Base-by-base conservation (phyloP, 768 basidiomycete species). In the Trametes sanguinea region DNA sequence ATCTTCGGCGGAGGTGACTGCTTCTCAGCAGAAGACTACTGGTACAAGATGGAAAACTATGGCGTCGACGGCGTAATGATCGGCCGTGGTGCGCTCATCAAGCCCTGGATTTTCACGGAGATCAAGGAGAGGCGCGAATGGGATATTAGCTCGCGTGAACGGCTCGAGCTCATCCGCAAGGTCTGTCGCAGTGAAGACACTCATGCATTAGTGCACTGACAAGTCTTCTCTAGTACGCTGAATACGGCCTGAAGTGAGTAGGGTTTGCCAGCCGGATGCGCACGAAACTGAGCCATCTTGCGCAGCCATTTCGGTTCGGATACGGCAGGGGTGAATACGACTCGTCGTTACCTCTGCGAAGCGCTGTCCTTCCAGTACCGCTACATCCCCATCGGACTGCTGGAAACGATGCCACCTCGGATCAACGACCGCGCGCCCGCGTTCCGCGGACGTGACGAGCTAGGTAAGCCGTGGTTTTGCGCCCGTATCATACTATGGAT, bases 1-100 rank as follows among this genome's bases (percentile, higher is more conserved):
- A 95, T 99, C 47, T 96, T 98, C 65, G 97, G 97, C 7, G 94
- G 94, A 30, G 97, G 97, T 0, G 97, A 99, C 72, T 92, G 90
- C 65, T 99, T 91, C 78, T 95, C 94, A 2, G 85, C 91, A 5
- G 79, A 89, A 60, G 88, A 85, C 60, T 95, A 95, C 73, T 91
- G 90, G 85, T 75, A 83, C 14, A 84, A 84, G 47, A 82, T 95
- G 33, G 86, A 93, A 46, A 72, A 77, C n/a, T 86, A 83, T 30
- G 93, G 93, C 4, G 94, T 97, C 0, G 95, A 98, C 71, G 95
- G 95, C 5, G 81, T 98, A 46, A 98, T 99, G 97, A 83, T 98
- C 39, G 97, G 88, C 1, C 81, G 97, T 22, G 97, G 97, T 0
- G 96, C 95, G 0, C 77, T 98, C 51, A 97, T 98, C 74, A 99